Conservation (phyloP, 306 rosid genomes). For the Cicer cuneatum region DNA sequence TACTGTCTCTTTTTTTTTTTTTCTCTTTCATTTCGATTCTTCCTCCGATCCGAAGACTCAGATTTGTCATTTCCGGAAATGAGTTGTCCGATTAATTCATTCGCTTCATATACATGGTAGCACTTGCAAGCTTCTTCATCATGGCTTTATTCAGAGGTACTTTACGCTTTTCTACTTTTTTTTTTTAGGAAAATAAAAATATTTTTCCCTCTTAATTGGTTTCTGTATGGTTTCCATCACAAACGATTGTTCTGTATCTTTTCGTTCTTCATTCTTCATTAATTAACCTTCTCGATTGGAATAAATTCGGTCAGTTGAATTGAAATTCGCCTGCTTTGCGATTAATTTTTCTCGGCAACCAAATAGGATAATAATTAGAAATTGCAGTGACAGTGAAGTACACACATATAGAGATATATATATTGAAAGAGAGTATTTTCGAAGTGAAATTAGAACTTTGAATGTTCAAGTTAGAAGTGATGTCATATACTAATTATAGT, state of each 20-base stretch:
- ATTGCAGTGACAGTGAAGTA: conserved; percentile 8
- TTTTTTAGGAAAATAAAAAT: too few relatives aligned
- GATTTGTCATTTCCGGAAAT: conserved; percentile 48
- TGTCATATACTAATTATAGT: conserved; percentile 29
- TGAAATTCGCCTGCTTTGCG: conserved; percentile 14
- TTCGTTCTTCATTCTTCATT: not conserved
- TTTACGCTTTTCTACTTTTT: not conserved
- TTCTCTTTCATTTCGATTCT: not conserved
- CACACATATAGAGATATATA: not conserved
- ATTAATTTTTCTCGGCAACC: conserved; percentile 52
- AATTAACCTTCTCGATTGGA: conserved; percentile 31
- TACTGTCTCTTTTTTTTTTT: not conserved
- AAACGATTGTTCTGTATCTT: not conserved
- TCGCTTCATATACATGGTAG: conserved; percentile 49
- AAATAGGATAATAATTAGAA: conserved; percentile 32
- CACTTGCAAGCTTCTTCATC: conserved; percentile 25
- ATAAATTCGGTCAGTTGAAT: not conserved
- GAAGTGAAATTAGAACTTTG: not conserved
- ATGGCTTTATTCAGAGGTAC: conserved; percentile 59
- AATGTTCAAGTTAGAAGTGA: conserved; percentile 7
- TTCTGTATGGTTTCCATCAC: too few relatives aligned
- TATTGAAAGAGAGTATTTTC: conserved; percentile 30
- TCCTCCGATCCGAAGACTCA: conserved; percentile 36
- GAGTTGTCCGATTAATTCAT: conserved; percentile 52
- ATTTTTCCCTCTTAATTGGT: conserved; percentile 24